phyloP scores from a whole-genome alignment of 208 protist genomes.

The Leishmania turanica region DNA sequence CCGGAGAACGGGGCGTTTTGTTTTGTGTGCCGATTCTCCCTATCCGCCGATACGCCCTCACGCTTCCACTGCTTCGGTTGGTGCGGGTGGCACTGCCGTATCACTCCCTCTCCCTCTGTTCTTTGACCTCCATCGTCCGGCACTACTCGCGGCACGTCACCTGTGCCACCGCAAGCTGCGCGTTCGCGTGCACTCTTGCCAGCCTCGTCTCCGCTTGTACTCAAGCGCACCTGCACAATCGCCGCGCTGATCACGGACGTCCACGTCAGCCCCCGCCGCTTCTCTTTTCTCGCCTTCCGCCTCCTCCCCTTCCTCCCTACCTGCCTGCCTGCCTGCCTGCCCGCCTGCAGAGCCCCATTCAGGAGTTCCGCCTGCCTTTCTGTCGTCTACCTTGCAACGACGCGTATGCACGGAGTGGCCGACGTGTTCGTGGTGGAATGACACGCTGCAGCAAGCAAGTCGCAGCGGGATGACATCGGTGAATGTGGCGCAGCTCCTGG shows the following conservation, averaged over 20 bases:
- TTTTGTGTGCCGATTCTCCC: not conserved
- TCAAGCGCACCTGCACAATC: not conserved
- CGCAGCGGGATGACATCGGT: slow-evolving; percentile 28
- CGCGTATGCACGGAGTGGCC: not conserved
- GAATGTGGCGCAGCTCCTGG: slow-evolving; percentile 41
- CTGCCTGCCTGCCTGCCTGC: too few relatives aligned
- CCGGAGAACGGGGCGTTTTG: not conserved
- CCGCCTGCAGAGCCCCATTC: not conserved
- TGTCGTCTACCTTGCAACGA: not conserved
- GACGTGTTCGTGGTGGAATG: not conserved
- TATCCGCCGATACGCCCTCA: not conserved
- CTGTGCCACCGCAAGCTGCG: not conserved
- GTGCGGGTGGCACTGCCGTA: not conserved
- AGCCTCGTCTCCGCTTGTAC: not conserved
- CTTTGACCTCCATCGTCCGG: not conserved
- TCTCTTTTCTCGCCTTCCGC: not conserved
- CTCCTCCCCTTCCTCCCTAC: not conserved
- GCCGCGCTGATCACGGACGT: not conserved
- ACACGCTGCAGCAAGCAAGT: not conserved
- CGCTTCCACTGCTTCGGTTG: not conserved
- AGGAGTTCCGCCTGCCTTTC: not conserved
- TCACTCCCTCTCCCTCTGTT: not conserved
- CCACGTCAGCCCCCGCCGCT: not conserved
- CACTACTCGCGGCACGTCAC: not conserved
- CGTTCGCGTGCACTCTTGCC: not conserved